Base-by-base conservation (phyloP, 176 grass and related monocot species). In the Elymus sibiricus region DNA sequence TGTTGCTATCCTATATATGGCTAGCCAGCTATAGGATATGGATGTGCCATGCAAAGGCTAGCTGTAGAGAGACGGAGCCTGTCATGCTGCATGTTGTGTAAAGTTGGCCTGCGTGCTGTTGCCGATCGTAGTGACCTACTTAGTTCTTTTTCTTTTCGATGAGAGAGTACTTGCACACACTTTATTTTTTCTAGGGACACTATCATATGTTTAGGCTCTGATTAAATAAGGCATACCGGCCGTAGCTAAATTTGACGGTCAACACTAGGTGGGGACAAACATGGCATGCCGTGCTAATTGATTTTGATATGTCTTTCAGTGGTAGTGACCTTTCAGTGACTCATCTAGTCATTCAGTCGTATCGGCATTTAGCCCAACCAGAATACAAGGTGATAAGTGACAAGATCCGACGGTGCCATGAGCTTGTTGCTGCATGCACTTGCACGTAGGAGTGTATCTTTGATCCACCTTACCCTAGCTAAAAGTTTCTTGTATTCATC, bases 281-380 rank as follows among this genome's bases (percentile, higher is more conserved):
- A 58, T 22, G 55, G 55, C 53, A 56, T 56, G 53, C 21, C 55
- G 21, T 58, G 55, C 55, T 58, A 58, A 58, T 58, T 58, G 32
- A 34, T 34, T 3, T 34, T 49, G 73, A 6, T 44, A 44, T 32
- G 73, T 53, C 46, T 53, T 32, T 32, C 49, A 31, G 86, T 29
- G 60, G 70, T 64, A 4, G 68, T 56, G 76, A 80, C 82, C 76
- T 74, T 80, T 80, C 53, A 39, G 89, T 81, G 85, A 49, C 67
- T 84, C 76, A 84, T 84, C 85, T 76, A 84, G 89, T 87, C 89
- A 87, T n/a, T 61, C 81, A 84, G 38, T 61, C 76, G 53, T 70
- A 72, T 27, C 17, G 3, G 38, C 43, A 46, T n/a, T 63, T 84
- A 69, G 27, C 46, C 61, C 76, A 81, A 69, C 66, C 24, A 80